Evolutionary conservation across 495 filamentous ascomycete genomes (phyloP).

Genomic region (Podospora bellae-mahoneyi): DNA sequence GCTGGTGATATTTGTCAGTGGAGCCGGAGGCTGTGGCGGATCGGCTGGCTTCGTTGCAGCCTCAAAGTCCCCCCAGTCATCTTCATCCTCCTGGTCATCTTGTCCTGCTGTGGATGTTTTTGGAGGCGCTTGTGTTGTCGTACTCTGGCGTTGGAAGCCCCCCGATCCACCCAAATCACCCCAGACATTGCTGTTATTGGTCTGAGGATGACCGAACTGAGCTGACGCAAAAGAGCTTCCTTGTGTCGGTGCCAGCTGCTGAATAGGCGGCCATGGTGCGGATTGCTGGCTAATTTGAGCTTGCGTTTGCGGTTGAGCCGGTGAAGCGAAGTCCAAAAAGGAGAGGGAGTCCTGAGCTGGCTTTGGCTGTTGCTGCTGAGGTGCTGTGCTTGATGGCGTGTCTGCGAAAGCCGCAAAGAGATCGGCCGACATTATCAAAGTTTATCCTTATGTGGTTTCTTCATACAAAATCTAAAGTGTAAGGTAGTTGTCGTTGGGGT

Average conservation of each 20-base stretch:
- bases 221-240: conserved; percentile 19
- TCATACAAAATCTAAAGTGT: background rate
- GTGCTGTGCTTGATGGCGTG: conserved; percentile 26
- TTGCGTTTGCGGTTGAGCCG: conserved; percentile 17
- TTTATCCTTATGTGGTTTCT: background rate
- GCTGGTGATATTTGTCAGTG: background rate
- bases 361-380: conserved; percentile 27
- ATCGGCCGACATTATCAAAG: conserved; percentile 64
- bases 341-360: conserved; percentile 26
- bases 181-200: conserved; percentile 15
- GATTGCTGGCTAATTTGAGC: conserved; percentile 20
- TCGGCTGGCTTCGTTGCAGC: conserved; percentile 37
- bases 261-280: conserved; percentile 21
- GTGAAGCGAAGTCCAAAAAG: conserved; percentile 14
- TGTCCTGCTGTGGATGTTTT: conserved; percentile 15
- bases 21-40: conserved; percentile 8
- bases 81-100: conserved; percentile 56
- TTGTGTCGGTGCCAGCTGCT: conserved; percentile 18
- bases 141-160: conserved; percentile 8
- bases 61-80: conserved; percentile 77
- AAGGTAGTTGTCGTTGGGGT: background rate
- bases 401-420: conserved; percentile 68
- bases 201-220: conserved; percentile 12
- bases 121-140: background rate
- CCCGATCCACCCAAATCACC: conserved; percentile 23